Base-by-base conservation (phyloP, 2,329 filamentous ascomycete genomes). In the Penicillium sp. region DNA sequence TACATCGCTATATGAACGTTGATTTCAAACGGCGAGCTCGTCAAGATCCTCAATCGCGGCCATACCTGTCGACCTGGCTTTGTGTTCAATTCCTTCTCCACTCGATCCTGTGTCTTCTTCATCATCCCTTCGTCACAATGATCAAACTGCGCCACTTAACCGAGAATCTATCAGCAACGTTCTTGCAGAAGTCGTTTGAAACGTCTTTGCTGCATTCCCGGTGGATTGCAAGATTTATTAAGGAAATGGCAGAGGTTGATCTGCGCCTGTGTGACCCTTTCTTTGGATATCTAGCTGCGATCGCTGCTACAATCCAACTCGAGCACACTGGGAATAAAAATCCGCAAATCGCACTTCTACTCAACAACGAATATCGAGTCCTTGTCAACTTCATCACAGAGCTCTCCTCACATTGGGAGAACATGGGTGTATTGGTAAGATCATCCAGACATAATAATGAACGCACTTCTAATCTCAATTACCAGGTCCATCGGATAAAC, bases 51-150 rank as follows among this genome's bases (percentile, higher is more conserved):
- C 49, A 65, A 6, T 63, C 64, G 24, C 64, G 65, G 10, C 51
- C 65, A 15, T 73, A 72, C 33, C 59, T 72, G 13, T 66, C 67
- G 15, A 70, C 65, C 10, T 73, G 71, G 71, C 56, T 72, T 3
- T 72, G 64, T 55, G 69, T 71, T 9, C 71, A 73, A 40, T 72
- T 73, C 8, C 59, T 73, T 17, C 67, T 72, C 17, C 71, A 73
- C 53, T 70, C 67, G 2, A 62, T 70, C 17, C 70, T 69, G 24
- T 66, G 65, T 38, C 42, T 72, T 7, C 56, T 72, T 10, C 69
- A 73, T 47, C 71, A 72, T 45, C 71, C 71, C 0, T 73, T 73
- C 30, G 66, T 72, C 10, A 68, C 66, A 0, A 72, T 71, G 69
- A 65, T 67, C 50, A 73, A 73, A 49, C 65, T 72, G 13, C 68